phyloP scores from a whole-genome alignment of 257 asterid species.

The Capsicum baccatum region DNA sequence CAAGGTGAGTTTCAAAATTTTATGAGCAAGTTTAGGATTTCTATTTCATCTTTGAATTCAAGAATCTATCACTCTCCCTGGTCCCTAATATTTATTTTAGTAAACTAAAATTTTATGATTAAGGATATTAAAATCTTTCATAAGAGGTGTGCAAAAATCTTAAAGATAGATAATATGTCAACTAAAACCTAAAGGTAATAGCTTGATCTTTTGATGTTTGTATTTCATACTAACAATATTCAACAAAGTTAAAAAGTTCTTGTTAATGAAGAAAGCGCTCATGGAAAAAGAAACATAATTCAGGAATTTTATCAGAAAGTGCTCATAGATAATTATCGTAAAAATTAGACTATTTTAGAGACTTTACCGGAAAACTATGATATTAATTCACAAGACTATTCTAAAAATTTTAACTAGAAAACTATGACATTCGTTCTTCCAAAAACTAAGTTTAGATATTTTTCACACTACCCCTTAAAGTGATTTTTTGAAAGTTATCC shows the following conservation, averaged over 20 bases:
- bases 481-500: too few species aligned
- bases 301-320: too few species aligned
- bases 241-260: constrained; percentile 31
- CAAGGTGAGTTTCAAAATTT: not conserved
- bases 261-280: constrained; percentile 24
- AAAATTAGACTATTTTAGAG: too few species aligned
- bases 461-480: too few species aligned
- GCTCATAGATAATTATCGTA: too few species aligned
- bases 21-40: not conserved
- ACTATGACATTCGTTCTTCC: too few species aligned
- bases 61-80: not conserved
- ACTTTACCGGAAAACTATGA: too few species aligned
- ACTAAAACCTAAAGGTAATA: not conserved
- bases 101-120: too few species aligned
- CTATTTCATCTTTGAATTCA: not conserved
- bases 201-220: constrained; percentile 8
- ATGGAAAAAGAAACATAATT: not conserved
- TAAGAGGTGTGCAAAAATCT: not conserved
- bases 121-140: not conserved
- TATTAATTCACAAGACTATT: too few species aligned
- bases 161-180: not conserved
- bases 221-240: constrained; percentile 32
- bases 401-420: too few species aligned
- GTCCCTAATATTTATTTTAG: too few species aligned
- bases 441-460: too few species aligned